Evolutionary conservation across 2,329 filamentous ascomycete genomes (phyloP).

Genomic region (Sporothrix globosa): DNA sequence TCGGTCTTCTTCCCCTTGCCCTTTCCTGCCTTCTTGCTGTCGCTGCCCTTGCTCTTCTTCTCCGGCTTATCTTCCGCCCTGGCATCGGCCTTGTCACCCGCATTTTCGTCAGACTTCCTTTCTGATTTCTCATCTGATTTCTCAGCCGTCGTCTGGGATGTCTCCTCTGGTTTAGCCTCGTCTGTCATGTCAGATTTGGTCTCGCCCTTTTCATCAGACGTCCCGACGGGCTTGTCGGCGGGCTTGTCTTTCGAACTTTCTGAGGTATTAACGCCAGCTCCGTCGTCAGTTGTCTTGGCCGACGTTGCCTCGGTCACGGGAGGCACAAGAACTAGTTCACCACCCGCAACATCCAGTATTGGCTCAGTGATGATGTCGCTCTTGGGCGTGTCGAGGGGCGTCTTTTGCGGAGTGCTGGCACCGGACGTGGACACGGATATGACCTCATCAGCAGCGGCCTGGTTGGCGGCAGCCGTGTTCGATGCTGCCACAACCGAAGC

Average conservation of each 20-base stretch:
- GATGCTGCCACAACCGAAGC: not conserved
- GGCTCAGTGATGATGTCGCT: slow-evolving; percentile 36
- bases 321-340: slow-evolving; percentile 45
- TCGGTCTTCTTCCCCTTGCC: slow-evolving; percentile 2
- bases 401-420: slow-evolving; percentile 39
- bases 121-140: not conserved
- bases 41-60: not conserved
- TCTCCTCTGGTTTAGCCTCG: not conserved
- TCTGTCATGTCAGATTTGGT: not conserved
- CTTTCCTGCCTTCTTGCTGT: slow-evolving; percentile 14
- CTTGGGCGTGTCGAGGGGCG: slow-evolving; percentile 42
- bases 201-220: slow-evolving; percentile 1
- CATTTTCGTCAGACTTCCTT: not conserved
- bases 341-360: slow-evolving; percentile 35
- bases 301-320: slow-evolving; percentile 34
- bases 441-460: not conserved
- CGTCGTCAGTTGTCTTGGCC: too few relatives aligned
- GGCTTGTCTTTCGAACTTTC: not conserved
- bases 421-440: slow-evolving; percentile 36
- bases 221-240: slow-evolving; percentile 2
- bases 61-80: not conserved
- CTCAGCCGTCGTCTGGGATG: not conserved
- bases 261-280: not conserved
- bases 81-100: slow-evolving; percentile 12
- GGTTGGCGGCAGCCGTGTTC: not conserved